Evolutionary conservation across 2,329 filamentous ascomycete species (phyloP).

Genomic region (Pseudogymnoascus sp.): DNA sequence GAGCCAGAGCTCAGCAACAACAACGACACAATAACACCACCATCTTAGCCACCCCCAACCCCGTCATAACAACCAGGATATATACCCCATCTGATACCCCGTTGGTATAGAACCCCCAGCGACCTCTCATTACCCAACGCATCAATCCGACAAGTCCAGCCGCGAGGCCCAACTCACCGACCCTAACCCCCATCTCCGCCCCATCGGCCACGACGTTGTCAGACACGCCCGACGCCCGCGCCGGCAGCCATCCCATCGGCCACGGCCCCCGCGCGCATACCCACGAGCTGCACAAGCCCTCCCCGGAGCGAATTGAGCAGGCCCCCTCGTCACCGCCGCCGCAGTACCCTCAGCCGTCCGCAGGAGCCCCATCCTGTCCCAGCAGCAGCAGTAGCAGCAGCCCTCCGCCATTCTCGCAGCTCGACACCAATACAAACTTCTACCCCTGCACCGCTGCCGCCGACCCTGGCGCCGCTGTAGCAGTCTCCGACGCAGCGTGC

Average conservation of each 20-base stretch:
- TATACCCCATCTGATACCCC: slow-evolving; percentile 6
- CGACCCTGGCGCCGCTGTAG: slow-evolving; percentile 32
- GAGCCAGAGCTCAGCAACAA: neutral
- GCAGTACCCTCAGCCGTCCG: slow-evolving; percentile 38
- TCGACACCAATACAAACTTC: slow-evolving; percentile 43
- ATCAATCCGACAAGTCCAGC: neutral
- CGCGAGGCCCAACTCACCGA: neutral
- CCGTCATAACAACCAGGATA: neutral
- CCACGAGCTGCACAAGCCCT: slow-evolving; percentile 21
- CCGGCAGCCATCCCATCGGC: slow-evolving; percentile 34
- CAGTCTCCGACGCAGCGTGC: slow-evolving; percentile 31
- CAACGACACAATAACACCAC: slow-evolving; percentile 10
- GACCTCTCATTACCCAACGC: neutral
- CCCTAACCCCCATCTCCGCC: neutral
- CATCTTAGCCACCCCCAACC: neutral
- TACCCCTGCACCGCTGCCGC: slow-evolving; percentile 34
- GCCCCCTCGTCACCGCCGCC: slow-evolving; percentile 51
- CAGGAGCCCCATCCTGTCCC: slow-evolving; percentile 45
- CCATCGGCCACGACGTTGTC: slow-evolving; percentile 40
- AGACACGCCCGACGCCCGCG: slow-evolving; percentile 36
- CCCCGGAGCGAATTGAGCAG: slow-evolving; percentile 24
- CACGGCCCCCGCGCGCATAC: slow-evolving; percentile 19
- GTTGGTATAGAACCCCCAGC: slow-evolving; percentile 1
- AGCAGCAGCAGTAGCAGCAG: slow-evolving; percentile 34
- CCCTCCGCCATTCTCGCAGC: neutral